Evolutionary conservation across 768 basidiomycete species (phyloP), one percentile per base, ranked within the genome.

Genomic region (Leccinum boreale): DNA sequence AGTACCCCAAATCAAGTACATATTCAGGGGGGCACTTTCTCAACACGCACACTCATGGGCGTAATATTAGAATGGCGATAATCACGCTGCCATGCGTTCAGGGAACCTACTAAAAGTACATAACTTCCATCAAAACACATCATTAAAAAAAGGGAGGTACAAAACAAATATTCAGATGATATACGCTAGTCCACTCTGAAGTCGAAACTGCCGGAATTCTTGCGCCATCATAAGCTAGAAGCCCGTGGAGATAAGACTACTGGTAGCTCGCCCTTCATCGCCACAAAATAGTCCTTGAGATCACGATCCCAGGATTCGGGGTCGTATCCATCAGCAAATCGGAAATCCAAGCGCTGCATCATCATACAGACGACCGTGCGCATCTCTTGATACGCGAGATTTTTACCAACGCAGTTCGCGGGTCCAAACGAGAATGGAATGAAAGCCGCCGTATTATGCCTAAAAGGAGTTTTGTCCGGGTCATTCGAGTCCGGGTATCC

Each of bases 361-460:
- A 79, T 63, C 52, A 65, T 58, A 56, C 73, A 71, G 11, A 77
- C 58, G 6, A 76, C 69, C 51, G 71, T 74, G 44, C 76, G 73
- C 64, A 80, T 74, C 62, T 81, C 77, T 53, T 72, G 72, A 52
- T 71, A 67, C 4, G 80, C 79, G 8, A 81, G 72, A 39, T 70
- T 73, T 62, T 75, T 75, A 3, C 80, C 80, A 4, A 75, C 77
- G 58, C 80, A 81, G 26, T 73, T 78, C 14, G 74, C 71, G 9
- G 78, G 77, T 2, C 80, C 80, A 48, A 65, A 67, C 12, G 78
- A 80, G 57, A 80, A 80, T 7, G 80, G 77, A 29, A 80, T 74
- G 58, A 75, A 81, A 3, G 78, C 78, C 15, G 67, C 63, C 36
- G 68, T 53, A 50, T 80, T 73, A 54, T 74, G 67, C 42, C 59